A percentile compares a stretch with the other conserved stretches of the same genome.
Evolutionary conservation across 495 filamentous ascomycete species (phyloP).

Genomic region (Aspergillus kassunensis): DNA sequence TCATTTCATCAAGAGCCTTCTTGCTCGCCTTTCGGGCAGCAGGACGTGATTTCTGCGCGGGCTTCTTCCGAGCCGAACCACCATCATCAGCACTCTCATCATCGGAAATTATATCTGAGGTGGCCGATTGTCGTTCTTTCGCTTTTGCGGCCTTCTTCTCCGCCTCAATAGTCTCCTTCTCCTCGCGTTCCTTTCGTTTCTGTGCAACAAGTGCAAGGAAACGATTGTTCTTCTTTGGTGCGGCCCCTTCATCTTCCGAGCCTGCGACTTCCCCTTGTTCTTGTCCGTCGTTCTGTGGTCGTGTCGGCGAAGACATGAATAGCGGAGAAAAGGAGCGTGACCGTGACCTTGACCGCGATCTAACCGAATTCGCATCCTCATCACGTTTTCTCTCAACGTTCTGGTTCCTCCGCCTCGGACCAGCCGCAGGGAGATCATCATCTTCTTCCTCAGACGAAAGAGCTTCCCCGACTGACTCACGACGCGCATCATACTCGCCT

Average conservation of each 20-base stretch:
- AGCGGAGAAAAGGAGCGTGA: slow-evolving; percentile 36
- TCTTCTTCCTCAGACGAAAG: slow-evolving; percentile 24
- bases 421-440: slow-evolving; percentile 37
- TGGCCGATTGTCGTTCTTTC: slow-evolving; percentile 31
- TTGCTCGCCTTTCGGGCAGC: slow-evolving; percentile 84
- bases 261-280: slow-evolving; percentile 13
- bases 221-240: slow-evolving; percentile 52
- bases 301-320: slow-evolving; percentile 35
- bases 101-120: slow-evolving; percentile 32
- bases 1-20: slow-evolving; percentile 95
- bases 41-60: slow-evolving; percentile 63
- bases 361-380: slow-evolving; percentile 8
- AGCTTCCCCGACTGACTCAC: slow-evolving; percentile 2
- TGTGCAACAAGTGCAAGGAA: slow-evolving; percentile 66
- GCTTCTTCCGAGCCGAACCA: slow-evolving; percentile 51
- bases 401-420: slow-evolving; percentile 28
- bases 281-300: slow-evolving; percentile 3
- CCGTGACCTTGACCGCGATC: slow-evolving; percentile 19
- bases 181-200: slow-evolving; percentile 66
- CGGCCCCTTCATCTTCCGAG: slow-evolving; percentile 37
- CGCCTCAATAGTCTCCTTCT: slow-evolving; percentile 55
- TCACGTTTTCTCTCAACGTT: slow-evolving; percentile 2
- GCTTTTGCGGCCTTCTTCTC: slow-evolving; percentile 49
- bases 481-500: slow-evolving; percentile 8
- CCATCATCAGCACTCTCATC: slow-evolving; percentile 51